phyloP scores from a whole-genome alignment of 2,329 filamentous ascomycete genomes.

The Penicillium sp. region DNA sequence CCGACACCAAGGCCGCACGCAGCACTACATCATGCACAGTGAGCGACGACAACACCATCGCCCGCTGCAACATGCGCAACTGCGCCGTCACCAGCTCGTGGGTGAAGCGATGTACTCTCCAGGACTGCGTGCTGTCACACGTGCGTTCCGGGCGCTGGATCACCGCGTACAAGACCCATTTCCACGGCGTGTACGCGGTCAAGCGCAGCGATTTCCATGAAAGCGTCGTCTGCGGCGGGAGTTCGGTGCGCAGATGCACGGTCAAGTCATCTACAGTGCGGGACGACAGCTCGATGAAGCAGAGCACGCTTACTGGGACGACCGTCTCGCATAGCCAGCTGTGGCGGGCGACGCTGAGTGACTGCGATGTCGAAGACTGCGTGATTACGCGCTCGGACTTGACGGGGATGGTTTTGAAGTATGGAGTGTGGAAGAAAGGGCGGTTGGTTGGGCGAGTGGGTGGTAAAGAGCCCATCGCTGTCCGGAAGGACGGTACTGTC shows the following conservation, averaged over 20 bases:
- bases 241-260: constrained; percentile 10
- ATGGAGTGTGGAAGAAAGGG: constrained; percentile 28
- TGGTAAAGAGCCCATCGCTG: constrained; percentile 14
- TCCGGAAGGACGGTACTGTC: constrained; percentile 3
- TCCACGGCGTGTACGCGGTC: constrained; percentile 12
- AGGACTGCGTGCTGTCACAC: constrained; percentile 17
- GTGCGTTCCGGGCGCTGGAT: constrained; percentile 9
- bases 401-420: constrained; percentile 22
- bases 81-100: constrained; percentile 17
- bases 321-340: constrained; percentile 11
- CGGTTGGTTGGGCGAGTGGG: constrained; percentile 21
- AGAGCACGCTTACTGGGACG: constrained; percentile 13
- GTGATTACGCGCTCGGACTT: constrained; percentile 21
- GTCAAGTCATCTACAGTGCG: constrained; percentile 14
- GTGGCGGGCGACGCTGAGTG: constrained; percentile 9
- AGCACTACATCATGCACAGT: too few species aligned
- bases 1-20: too few species aligned
- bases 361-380: constrained; percentile 27
- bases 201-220: constrained; percentile 18
- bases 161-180: constrained; percentile 11
- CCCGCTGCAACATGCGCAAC: constrained; percentile 16
- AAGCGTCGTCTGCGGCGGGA: constrained; percentile 14
- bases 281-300: constrained; percentile 11
- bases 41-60: constrained; percentile 16
- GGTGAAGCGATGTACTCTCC: constrained; percentile 13